Base-by-base conservation (phyloP, 257 asterid genomes). In the Solanum verrucosum region DNA sequence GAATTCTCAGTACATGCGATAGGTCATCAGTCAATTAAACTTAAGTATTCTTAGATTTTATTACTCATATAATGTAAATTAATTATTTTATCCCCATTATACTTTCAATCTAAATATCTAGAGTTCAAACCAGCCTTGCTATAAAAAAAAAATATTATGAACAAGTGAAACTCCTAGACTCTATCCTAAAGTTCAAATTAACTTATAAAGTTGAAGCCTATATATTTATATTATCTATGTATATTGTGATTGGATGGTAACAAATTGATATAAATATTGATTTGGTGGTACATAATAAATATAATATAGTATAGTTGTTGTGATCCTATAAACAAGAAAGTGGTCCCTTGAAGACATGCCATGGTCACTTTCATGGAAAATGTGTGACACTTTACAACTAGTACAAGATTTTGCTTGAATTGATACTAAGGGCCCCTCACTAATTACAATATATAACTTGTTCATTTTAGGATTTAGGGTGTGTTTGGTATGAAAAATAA, bases 361-460 rank as follows among this genome's bases (percentile, higher is more conserved):
- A 52, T 40, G 21, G 96, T 93, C 94, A 89, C 83, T 91, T 74
- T 95, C 94, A 90, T 89, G 88, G 93, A 90, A 91, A 90, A 91
- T 90, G 87, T 82, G 86, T 84, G 91, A 87, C 90, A 88, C 92
- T 92, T 87, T 90, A 88, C 87, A 85, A 91, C 85, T 88, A 87
- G 91, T 89, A 90, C 92, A 88, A 90, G 91, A 92, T 90, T 91
- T 92, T 88, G 89, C 92, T 85, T 85, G 86, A 87, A 78, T 87
- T 89, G 84, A 87, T 87, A 82, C 70, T 83, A 46, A 52, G 92
- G 97, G 91, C 3, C 92, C 93, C 90, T 63, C 86, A 88, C 84
- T 42, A 78, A 52, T 35, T 89, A 73, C 10, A 23, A 86, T 83
- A 84, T 13, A 37, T 77, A 77, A 38, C 34, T 77, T 23, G 49